These are phyloP conservation scores for Jatropha multifida DNA, from an alignment of 441 rosid species.

Conservation along the genomic window DNA sequence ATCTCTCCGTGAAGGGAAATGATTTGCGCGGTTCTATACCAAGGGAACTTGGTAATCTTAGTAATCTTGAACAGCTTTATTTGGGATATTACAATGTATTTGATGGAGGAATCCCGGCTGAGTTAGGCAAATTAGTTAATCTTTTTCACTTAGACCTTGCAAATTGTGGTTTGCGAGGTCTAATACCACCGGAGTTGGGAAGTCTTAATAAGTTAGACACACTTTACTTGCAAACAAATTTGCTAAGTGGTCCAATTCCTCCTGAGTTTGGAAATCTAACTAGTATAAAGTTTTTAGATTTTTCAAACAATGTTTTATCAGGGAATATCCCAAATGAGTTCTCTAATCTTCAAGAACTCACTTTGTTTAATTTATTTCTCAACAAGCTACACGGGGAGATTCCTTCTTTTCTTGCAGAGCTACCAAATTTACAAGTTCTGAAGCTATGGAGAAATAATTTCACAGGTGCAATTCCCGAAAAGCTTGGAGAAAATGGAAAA, in stretches of 20 bases:
- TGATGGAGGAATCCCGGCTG: slow-evolving; percentile 66
- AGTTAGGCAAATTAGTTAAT: slow-evolving; percentile 54
- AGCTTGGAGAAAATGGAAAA: slow-evolving; percentile 71
- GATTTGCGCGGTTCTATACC: slow-evolving; percentile 66
- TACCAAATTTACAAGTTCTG: slow-evolving; percentile 54
- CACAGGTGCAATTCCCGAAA: slow-evolving; percentile 69
- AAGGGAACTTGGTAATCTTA: slow-evolving; percentile 62
- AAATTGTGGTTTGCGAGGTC: slow-evolving; percentile 59
- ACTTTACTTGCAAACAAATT: slow-evolving; percentile 72
- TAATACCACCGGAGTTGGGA: slow-evolving; percentile 66
- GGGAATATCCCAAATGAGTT: slow-evolving; percentile 71
- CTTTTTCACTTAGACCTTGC: slow-evolving; percentile 76
- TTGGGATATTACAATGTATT: slow-evolving; percentile 76
- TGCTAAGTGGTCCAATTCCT: slow-evolving; percentile 58
- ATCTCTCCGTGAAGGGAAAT: slow-evolving; percentile 64
- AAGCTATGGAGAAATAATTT: slow-evolving; percentile 81
- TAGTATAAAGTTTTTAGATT: slow-evolving; percentile 61
- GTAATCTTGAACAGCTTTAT: slow-evolving; percentile 52
- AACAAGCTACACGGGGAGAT: slow-evolving; percentile 76
- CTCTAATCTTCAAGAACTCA: slow-evolving; percentile 49
- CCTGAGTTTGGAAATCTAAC: slow-evolving; percentile 63
- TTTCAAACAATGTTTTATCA: slow-evolving; percentile 70
- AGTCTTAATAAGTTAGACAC: slow-evolving; percentile 60
- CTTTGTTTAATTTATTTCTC: slow-evolving; percentile 58
- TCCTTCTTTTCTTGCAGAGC: slow-evolving; percentile 58